Evolutionary conservation across 345 rosid species (phyloP).

Genomic region (Anacardium occidentale): DNA sequence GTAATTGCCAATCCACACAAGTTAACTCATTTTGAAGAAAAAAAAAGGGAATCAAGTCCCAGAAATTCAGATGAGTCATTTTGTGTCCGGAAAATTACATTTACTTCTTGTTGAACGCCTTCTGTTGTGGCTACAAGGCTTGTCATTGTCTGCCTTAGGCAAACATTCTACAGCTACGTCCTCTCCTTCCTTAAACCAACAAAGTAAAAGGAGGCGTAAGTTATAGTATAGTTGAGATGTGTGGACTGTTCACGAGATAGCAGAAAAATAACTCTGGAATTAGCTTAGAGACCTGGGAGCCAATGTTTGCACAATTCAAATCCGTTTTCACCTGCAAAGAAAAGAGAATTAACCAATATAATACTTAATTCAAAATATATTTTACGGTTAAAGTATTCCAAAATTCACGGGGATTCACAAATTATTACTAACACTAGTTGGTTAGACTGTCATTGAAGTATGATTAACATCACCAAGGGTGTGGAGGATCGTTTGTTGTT

Average conservation of each 20-base stretch:
- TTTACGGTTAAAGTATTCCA: not conserved
- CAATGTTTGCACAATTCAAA: conserved; percentile 9
- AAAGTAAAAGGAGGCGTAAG: not conserved
- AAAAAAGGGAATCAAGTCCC: not conserved
- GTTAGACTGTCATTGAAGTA: not conserved
- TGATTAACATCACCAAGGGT: not conserved
- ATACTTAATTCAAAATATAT: too few species aligned
- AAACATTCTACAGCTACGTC: conserved; percentile 21
- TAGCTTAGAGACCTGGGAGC: conserved; percentile 20
- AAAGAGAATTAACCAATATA: not conserved
- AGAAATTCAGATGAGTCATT: conserved; percentile 7
- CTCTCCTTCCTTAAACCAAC: conserved; percentile 28
- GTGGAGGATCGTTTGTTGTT: not conserved
- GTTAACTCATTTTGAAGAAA: not conserved
- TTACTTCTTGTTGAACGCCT: conserved; percentile 44
- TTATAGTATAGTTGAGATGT: not conserved
- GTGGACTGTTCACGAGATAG: not conserved
- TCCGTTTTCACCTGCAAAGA: conserved; percentile 29
- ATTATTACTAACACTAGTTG: not conserved
- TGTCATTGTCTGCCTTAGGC: conserved; percentile 23
- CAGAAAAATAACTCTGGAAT: not conserved
- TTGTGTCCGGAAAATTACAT: conserved; percentile 33
- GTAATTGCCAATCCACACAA: not conserved
- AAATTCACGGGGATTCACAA: not conserved
- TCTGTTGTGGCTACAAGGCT: conserved; percentile 29